phyloP scores from a whole-genome alignment of 2,329 filamentous ascomycete genomes.

The Pestalotiopsis sp. region DNA sequence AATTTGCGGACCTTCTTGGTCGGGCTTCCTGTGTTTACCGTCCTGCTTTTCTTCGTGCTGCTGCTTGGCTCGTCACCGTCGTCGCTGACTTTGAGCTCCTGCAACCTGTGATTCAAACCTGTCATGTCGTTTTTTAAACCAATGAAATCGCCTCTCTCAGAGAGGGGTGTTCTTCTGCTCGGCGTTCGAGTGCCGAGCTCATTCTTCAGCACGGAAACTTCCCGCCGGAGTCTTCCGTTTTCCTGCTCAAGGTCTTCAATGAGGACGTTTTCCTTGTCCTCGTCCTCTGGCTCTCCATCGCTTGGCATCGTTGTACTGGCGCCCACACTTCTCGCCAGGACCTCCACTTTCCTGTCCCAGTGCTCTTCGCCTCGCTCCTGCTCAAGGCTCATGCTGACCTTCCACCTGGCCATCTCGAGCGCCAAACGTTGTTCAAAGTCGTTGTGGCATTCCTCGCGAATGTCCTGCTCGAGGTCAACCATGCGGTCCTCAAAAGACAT shows the following conservation, averaged over 20 bases:
- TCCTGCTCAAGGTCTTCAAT: constrained; percentile 70
- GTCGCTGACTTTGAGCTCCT: constrained; percentile 49
- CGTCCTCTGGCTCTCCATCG: constrained; percentile 46
- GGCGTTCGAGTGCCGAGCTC: constrained; percentile 68
- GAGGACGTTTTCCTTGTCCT: constrained; percentile 64
- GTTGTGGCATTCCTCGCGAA: constrained; percentile 84
- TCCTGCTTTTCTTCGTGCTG: constrained; percentile 20
- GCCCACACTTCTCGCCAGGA: constrained; percentile 61
- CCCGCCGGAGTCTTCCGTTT: constrained; percentile 69
- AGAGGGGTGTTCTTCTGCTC: constrained; percentile 58
- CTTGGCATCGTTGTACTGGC: constrained; percentile 41
- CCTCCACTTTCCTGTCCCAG: constrained; percentile 84
- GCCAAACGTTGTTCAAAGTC: constrained; percentile 83
- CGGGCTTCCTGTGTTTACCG: constrained; percentile 43
- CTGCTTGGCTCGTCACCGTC: constrained; percentile 16
- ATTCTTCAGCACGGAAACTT: constrained; percentile 66
- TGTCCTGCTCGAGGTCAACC: constrained; percentile 74
- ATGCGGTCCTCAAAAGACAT: constrained; percentile 68
- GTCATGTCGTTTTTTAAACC: constrained; percentile 28
- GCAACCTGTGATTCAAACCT: constrained; percentile 49
- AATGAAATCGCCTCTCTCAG: constrained; percentile 53
- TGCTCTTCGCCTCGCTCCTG: constrained; percentile 81
- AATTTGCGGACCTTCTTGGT: constrained; percentile 56
- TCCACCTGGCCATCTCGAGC: constrained; percentile 79
- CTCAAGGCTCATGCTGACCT: constrained; percentile 76